These are phyloP conservation scores for Aspergillus sclerotiicarbonarius DNA, from an alignment of 495 filamentous ascomycete genomes.

Conservation along the genomic window DNA sequence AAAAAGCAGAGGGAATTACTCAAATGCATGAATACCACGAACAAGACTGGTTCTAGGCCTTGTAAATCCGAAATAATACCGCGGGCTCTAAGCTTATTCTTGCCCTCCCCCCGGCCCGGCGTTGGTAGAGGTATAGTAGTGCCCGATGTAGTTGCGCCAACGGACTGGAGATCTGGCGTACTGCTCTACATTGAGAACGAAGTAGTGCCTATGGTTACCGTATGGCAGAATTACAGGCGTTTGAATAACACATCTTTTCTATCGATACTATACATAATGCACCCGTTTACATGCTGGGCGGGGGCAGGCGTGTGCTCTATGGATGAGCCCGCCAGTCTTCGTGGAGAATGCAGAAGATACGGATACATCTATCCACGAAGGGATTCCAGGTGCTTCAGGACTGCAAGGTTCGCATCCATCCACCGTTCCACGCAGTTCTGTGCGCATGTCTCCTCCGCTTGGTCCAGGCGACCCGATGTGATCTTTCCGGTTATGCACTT, in stretches of 20 bases:
- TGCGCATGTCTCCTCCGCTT: slow-evolving; percentile 73
- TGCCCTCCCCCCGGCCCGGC: too few relatives aligned
- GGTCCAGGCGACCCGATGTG: slow-evolving; percentile 64
- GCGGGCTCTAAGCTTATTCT: background rate
- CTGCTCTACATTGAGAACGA: too few relatives aligned
- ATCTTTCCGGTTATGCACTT: slow-evolving; percentile 79
- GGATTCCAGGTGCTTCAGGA: slow-evolving; percentile 74
- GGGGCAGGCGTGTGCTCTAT: background rate
- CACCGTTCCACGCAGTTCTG: slow-evolving; percentile 92
- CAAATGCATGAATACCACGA: slow-evolving; percentile 22
- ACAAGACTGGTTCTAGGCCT: background rate
- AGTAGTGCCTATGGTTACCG: too few relatives aligned
- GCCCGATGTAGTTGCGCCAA: too few relatives aligned
- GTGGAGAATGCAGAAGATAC: background rate
- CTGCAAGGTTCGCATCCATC: slow-evolving; percentile 78
- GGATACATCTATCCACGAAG: slow-evolving; percentile 48
- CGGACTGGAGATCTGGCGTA: too few relatives aligned
- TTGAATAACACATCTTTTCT: too few relatives aligned
- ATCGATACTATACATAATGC: too few relatives aligned
- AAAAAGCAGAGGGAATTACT: slow-evolving; percentile 35
- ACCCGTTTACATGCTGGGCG: too few relatives aligned
- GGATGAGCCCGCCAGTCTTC: background rate
- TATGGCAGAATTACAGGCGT: too few relatives aligned
- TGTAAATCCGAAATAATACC: background rate
- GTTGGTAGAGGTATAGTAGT: too few relatives aligned